These are phyloP conservation scores for Monilinia vaccinii-corymbosi DNA, from an alignment of 2,329 filamentous ascomycete genomes.

Conservation along the genomic window DNA sequence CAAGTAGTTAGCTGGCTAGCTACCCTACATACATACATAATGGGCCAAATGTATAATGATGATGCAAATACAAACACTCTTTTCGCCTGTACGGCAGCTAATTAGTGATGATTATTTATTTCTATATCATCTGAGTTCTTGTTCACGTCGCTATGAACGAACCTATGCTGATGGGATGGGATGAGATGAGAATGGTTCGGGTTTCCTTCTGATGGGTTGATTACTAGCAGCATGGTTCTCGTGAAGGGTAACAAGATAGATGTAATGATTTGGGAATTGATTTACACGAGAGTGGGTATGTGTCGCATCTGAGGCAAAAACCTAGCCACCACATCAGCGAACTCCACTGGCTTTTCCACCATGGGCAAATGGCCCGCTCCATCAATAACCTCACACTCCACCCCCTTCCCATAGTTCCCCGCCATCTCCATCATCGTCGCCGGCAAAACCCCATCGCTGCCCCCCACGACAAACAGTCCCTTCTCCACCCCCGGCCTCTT, in stretches of 20 bases:
- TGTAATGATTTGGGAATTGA: too few relatives aligned
- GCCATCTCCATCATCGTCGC: slow-evolving; percentile 73
- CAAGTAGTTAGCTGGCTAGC: neutral
- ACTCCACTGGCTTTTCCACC: slow-evolving; percentile 63
- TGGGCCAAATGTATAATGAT: neutral
- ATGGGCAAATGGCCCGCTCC: slow-evolving; percentile 75
- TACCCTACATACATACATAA: neutral
- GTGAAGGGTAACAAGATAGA: too few relatives aligned
- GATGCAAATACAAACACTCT: neutral
- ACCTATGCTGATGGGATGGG: neutral
- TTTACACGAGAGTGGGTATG: too few relatives aligned
- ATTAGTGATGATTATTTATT: neutral
- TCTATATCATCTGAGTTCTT: neutral
- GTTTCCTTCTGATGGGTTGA: too few relatives aligned
- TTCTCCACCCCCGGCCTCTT: slow-evolving; percentile 38
- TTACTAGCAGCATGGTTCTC: too few relatives aligned
- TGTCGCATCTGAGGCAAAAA: slow-evolving; percentile 37
- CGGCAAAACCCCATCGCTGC: slow-evolving; percentile 64
- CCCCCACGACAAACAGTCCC: slow-evolving; percentile 63
- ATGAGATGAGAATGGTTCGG: too few relatives aligned
- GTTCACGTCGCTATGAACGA: neutral
- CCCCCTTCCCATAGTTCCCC: slow-evolving; percentile 45
- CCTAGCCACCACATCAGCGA: slow-evolving; percentile 51
- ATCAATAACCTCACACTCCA: slow-evolving; percentile 55
- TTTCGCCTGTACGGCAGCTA: neutral